Conservation (phyloP, 2,329 filamentous ascomycete species). For the Didymella exigua region DNA sequence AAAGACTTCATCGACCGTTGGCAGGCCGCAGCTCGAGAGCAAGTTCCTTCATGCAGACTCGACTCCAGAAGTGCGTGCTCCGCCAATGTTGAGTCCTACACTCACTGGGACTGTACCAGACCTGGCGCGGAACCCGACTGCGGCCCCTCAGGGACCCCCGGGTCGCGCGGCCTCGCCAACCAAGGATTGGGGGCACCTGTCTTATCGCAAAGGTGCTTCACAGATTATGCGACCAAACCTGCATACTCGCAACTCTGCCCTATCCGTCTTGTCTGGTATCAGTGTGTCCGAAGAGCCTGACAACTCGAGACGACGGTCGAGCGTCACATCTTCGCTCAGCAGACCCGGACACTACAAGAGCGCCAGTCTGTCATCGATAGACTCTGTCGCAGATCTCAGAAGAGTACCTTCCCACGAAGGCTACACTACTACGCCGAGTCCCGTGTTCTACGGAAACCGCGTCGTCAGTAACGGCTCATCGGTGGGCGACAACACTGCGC, state of each 20-base stretch:
- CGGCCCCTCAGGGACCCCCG: slow-evolving; percentile 19
- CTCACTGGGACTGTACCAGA: slow-evolving; percentile 36
- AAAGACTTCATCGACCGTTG: slow-evolving; percentile 16
- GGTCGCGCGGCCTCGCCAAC: slow-evolving; percentile 52
- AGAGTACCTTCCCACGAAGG: slow-evolving; percentile 34
- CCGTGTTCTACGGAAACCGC: slow-evolving; percentile 44
- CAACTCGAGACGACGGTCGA: slow-evolving; percentile 40
- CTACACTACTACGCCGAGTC: slow-evolving; percentile 32
- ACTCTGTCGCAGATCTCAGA: slow-evolving; percentile 47
- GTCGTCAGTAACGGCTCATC: slow-evolving; percentile 34
- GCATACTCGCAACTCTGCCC: slow-evolving; percentile 37
- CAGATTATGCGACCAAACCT: slow-evolving; percentile 53
- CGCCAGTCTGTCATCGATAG: slow-evolving; percentile 54
- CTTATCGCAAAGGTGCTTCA: slow-evolving; percentile 57
- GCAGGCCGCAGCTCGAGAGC: slow-evolving; percentile 37
- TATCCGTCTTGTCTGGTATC: slow-evolving; percentile 41
- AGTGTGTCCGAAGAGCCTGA: slow-evolving; percentile 32
- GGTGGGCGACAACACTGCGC: slow-evolving; percentile 33
- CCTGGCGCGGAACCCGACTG: slow-evolving; percentile 20
- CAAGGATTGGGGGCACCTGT: slow-evolving; percentile 56
- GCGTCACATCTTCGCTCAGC: slow-evolving; percentile 36
- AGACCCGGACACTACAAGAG: slow-evolving; percentile 46
- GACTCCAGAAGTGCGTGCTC: slow-evolving; percentile 48
- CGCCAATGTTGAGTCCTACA: slow-evolving; percentile 43
- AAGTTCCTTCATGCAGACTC: slow-evolving; percentile 79